These are phyloP conservation scores for Angophora floribunda DNA, from an alignment of 345 rosid genomes.

Conservation along the genomic window DNA sequence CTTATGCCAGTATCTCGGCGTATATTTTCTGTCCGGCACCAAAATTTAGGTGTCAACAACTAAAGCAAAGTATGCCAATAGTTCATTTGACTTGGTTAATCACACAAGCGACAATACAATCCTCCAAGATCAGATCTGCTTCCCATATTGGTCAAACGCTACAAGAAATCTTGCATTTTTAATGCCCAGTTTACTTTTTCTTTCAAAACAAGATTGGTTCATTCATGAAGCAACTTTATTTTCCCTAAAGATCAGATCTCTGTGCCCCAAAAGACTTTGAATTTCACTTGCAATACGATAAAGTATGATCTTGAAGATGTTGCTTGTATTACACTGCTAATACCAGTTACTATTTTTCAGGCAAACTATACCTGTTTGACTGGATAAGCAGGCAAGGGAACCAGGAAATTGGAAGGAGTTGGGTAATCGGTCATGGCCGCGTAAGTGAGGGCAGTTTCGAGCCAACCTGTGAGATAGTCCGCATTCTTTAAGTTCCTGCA, in stretches of 20 bases:
- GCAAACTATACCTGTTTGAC: slow-evolving; percentile 27
- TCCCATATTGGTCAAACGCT: background rate
- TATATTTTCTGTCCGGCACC: too few relatives aligned
- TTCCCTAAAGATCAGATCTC: background rate
- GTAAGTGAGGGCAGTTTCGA: slow-evolving; percentile 21
- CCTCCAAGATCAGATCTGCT: background rate
- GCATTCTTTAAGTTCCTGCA: slow-evolving; percentile 21
- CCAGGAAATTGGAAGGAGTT: slow-evolving; percentile 33
- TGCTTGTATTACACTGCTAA: background rate
- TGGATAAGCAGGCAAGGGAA: slow-evolving; percentile 49
- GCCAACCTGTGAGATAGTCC: slow-evolving; percentile 15
- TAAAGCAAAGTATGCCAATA: background rate
- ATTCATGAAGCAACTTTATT: background rate
- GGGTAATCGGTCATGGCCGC: slow-evolving; percentile 70
- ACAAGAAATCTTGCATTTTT: background rate
- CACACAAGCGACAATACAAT: background rate
- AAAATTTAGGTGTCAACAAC: too few relatives aligned
- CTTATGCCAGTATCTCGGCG: background rate
- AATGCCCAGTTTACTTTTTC: background rate
- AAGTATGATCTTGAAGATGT: background rate
- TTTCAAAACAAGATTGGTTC: background rate
- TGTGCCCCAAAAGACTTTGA: background rate
- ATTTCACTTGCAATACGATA: background rate
- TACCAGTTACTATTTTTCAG: background rate
- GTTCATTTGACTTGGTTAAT: background rate